Base-by-base conservation (phyloP, 305 asterid species). In the Fraxinus greggii region DNA sequence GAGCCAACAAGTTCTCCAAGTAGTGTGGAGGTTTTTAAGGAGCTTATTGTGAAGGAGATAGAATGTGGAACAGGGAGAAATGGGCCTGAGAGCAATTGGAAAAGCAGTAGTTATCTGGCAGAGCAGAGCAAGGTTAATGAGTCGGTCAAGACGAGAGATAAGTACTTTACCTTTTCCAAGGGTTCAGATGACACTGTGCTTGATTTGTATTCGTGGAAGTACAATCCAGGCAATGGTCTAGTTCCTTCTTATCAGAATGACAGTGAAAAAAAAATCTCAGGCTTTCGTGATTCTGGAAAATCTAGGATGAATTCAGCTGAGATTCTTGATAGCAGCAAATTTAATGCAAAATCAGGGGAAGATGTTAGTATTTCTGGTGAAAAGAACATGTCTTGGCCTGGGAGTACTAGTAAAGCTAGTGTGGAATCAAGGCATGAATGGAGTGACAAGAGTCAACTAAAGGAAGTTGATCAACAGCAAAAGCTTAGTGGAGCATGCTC, bases 1-100 rank as follows among this genome's bases (percentile, higher is more conserved):
- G 92, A 84, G 67, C 67, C 86, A 17, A 76, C 83, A 40, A 87
- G 78, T 85, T 83, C 88, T 61, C 82, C 85, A 38, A 85, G 86
- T 84, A 79, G 81, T 77, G 77, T 80, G 17, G 95, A 88, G 77
- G 83, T 82, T 24, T 91, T 90, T 1, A 91, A 91, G 86, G 99
- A 96, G 92, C 90, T 94, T 72, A 91, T 96, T 80, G 91, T 94
- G 84, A 96, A 96, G 87, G 99, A 94, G 89, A 94, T 95, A 51
- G 97, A 92, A 88, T 92, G 91, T 72, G 95, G 94, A 45, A 83
- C 88, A 12, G 92, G 86, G 81, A 85, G 78, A 81, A 89, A 90
- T 79, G 97, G 90, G 83, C 78, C 88, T 3, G 98, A 89, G 70
- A 78, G 75, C 84, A 92, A 89, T 82, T 88, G 90, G 95, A 88